phyloP scores from a whole-genome alignment of 257 asterid species.

The Petrea volubilis region DNA sequence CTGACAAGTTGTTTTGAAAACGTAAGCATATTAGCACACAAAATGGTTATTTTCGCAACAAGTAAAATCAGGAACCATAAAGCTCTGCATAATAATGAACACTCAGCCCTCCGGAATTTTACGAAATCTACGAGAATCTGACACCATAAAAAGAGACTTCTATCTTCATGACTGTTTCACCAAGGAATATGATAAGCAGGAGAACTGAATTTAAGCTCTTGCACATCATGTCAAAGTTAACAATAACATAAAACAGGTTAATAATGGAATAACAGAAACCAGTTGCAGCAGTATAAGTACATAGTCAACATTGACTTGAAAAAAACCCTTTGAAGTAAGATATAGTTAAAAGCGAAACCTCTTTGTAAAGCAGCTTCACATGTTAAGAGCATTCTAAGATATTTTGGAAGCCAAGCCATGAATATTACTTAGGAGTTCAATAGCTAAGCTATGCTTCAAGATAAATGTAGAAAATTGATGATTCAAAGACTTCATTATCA shows the following conservation, averaged over 20 bases:
- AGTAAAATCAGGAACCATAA: background rate
- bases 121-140: background rate
- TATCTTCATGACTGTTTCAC: background rate
- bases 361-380: background rate
- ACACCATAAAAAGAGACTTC: background rate
- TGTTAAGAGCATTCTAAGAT: background rate
- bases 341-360: background rate
- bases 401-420: too few relatives aligned
- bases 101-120: too few relatives aligned
- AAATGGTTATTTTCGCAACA: background rate
- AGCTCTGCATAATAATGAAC: background rate
- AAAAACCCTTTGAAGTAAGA: background rate
- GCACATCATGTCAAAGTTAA: constrained; percentile 3
- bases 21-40: background rate
- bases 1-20: constrained; percentile 38
- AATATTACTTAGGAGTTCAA: background rate
- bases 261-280: background rate
- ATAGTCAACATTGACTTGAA: background rate
- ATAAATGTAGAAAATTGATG: background rate
- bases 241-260: background rate
- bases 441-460: background rate
- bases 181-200: background rate
- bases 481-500: background rate
- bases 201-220: background rate
- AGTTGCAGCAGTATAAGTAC: background rate